Percentiles rank a stretch among this genome's conserved stretches.
Conservation (phyloP, 495 filamentous ascomycete genomes). For the Stereocaulon alpinum region DNA sequence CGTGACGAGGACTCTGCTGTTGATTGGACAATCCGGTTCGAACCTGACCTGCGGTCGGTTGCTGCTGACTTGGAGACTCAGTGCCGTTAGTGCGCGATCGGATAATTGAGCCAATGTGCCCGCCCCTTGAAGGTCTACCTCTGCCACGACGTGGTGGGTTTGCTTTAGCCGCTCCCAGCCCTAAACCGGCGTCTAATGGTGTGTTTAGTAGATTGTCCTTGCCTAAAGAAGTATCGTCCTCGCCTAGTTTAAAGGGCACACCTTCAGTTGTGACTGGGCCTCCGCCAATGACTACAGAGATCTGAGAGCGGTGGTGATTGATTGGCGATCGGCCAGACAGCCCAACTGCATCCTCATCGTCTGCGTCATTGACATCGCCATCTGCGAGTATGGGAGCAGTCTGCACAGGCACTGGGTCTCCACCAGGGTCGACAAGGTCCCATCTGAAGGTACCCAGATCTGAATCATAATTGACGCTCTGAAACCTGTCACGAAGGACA, state of each 20-base stretch:
- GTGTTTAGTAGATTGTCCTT: neutral
- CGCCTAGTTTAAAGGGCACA: neutral
- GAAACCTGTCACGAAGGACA: constrained; percentile 33
- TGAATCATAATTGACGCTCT: constrained; percentile 30
- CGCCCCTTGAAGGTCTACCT: neutral
- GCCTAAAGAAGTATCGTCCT: neutral
- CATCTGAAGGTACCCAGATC: constrained; percentile 57
- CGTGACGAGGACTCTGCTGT: neutral
- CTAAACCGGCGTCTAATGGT: neutral
- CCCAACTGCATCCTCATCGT: constrained; percentile 9
- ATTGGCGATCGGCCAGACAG: neutral
- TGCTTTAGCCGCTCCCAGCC: neutral
- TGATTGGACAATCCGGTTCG: neutral
- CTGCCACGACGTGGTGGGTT: neutral
- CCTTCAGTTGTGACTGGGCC: neutral
- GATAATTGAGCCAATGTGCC: neutral
- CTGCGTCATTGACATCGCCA: constrained; percentile 6
- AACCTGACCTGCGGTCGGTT: neutral
- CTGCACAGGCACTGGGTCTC: neutral
- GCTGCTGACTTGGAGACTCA: neutral
- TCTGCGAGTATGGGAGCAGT: neutral
- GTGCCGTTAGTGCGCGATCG: neutral
- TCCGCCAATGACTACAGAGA: neutral
- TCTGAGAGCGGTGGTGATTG: neutral
- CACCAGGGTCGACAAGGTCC: constrained; percentile 53